A percentile compares a stretch with the other conserved stretches of the same genome.
Conservation (phyloP, 129 eudicot genomes). For the Flaveria robusta region DNA sequence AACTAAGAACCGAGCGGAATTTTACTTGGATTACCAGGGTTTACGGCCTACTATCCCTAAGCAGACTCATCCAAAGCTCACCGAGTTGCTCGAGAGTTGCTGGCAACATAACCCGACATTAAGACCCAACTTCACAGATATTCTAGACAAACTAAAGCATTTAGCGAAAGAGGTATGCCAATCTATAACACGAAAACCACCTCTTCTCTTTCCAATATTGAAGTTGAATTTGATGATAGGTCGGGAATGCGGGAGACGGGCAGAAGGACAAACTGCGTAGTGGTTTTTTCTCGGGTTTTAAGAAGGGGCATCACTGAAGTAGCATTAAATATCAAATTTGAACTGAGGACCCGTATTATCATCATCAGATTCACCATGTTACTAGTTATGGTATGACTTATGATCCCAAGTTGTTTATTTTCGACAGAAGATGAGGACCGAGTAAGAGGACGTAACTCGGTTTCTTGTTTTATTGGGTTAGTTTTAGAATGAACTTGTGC, state of each 20-base stretch:
- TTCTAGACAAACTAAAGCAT: constrained; percentile 47
- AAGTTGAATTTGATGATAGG: constrained; percentile 32
- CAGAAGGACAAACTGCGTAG: constrained; percentile 50
- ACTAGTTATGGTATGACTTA: background rate
- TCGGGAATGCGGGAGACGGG: constrained; percentile 52
- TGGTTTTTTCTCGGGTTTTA: constrained; percentile 53
- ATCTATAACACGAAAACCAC: background rate
- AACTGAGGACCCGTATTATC: constrained; percentile 2
- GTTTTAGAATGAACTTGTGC: constrained; percentile 4
- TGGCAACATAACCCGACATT: constrained; percentile 64
- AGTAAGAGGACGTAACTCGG: background rate
- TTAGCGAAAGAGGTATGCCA: constrained; percentile 55
- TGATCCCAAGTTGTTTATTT: background rate
- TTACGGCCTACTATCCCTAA: constrained; percentile 67
- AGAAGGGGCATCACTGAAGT: constrained; percentile 49
- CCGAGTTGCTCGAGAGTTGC: constrained; percentile 57
- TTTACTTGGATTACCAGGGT: constrained; percentile 41
- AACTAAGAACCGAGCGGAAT: background rate
- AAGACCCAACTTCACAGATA: constrained; percentile 60
- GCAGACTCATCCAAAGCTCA: constrained; percentile 60
- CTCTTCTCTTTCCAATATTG: background rate
- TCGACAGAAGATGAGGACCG: background rate
- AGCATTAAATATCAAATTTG: constrained; percentile 8
- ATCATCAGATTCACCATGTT: constrained; percentile 12
- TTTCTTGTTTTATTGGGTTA: background rate